These are phyloP conservation scores for Aspergillus fructus DNA, from an alignment of 2,329 filamentous ascomycete species.

Conservation along the genomic window DNA sequence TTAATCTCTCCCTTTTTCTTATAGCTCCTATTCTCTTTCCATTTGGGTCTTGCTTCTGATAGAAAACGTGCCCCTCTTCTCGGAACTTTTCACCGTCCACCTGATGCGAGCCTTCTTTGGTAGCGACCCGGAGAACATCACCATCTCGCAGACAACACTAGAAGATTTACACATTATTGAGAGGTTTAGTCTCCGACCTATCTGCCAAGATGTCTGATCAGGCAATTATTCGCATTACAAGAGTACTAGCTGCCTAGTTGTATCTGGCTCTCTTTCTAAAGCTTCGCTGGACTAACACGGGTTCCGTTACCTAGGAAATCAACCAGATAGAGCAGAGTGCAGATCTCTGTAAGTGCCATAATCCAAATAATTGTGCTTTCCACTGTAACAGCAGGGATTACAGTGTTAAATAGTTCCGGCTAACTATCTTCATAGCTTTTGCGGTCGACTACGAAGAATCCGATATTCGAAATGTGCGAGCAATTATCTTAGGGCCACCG, in stretches of 20 bases:
- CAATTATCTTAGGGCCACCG: conserved; percentile 86
- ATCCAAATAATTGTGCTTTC: background rate
- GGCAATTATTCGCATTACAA: conserved; percentile 82
- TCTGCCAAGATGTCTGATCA: conserved; percentile 68
- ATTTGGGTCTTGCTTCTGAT: background rate
- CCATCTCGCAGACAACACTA: background rate
- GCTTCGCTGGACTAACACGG: conserved; percentile 15
- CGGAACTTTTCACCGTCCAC: background rate
- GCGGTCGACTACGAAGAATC: conserved; percentile 83
- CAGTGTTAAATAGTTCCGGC: conserved; percentile 4
- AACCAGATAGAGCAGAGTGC: conserved; percentile 78
- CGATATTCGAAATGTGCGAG: conserved; percentile 84
- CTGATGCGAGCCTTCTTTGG: background rate
- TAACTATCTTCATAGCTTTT: conserved; percentile 59
- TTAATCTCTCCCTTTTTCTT: background rate
- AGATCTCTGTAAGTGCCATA: conserved; percentile 69
- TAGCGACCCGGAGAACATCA: background rate
- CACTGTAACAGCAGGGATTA: background rate
- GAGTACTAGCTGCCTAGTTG: conserved; percentile 53
- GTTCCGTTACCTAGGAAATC: conserved; percentile 64
- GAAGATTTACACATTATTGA: background rate
- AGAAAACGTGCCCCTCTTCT: background rate
- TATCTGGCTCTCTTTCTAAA: background rate
- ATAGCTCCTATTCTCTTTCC: background rate
- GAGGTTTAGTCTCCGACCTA: background rate